phyloP scores from a whole-genome alignment of 768 basidiomycete genomes.

The Lactarius evosmus region DNA sequence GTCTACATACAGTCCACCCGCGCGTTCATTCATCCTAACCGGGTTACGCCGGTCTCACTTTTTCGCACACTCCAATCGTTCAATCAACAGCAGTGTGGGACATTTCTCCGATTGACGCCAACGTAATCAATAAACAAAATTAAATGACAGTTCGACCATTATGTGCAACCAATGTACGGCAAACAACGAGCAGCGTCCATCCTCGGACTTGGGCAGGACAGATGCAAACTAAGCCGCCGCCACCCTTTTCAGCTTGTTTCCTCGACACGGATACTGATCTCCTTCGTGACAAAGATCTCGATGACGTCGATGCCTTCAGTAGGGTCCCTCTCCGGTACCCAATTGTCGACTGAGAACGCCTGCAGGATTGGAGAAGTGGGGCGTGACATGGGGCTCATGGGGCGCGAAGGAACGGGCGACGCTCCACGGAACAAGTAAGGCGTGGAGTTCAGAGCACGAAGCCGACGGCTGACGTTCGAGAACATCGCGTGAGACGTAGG shows the following conservation, averaged over 20 bases:
- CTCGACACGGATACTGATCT: conserved; percentile 12
- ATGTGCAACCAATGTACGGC: neutral
- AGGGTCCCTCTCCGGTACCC: conserved; percentile 12
- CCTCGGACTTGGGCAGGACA: neutral
- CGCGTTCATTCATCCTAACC: neutral
- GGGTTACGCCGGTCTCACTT: neutral
- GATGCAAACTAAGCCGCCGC: neutral
- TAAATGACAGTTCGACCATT: neutral
- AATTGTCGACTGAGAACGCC: conserved; percentile 10
- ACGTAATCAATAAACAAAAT: neutral
- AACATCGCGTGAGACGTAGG: conserved; percentile 12
- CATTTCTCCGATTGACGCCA: neutral
- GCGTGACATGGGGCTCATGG: conserved; percentile 14
- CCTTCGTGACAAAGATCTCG: conserved; percentile 20
- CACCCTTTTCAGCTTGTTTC: neutral
- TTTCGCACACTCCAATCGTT: conserved; percentile 18
- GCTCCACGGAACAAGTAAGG: neutral
- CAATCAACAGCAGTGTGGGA: neutral
- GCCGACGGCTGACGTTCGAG: conserved; percentile 5
- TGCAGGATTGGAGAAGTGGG: conserved; percentile 16
- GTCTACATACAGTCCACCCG: neutral
- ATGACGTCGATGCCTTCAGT: conserved; percentile 20
- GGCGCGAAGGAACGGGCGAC: conserved; percentile 3
- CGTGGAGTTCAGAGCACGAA: conserved; percentile 15
- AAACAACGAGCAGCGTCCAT: too few species aligned